Evolutionary conservation across 352 stramenopile genomes (phyloP).

Genomic region (Globisporangium rhizosaccharum): DNA sequence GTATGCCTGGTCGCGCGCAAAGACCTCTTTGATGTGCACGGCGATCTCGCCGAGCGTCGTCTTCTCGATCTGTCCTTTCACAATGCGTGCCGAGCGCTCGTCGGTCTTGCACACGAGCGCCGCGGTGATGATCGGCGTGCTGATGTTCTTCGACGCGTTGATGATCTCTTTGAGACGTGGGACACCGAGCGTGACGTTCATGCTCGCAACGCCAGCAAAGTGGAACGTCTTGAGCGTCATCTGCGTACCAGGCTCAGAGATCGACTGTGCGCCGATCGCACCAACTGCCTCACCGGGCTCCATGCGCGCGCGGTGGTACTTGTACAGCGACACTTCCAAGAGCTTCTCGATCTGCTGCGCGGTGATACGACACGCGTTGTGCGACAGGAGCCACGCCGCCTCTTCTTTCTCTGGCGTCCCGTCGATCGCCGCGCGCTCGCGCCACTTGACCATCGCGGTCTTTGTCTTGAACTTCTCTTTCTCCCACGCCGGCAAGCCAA

Average conservation of each 20-base stretch:
- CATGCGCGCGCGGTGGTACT: constrained; percentile 85
- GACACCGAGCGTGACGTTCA: constrained; percentile 99
- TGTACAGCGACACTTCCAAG: constrained; percentile 71
- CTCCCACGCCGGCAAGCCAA: constrained; percentile 56
- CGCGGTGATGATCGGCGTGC: constrained; percentile 99
- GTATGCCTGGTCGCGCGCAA: constrained; percentile 91
- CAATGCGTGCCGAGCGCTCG: constrained; percentile 95
- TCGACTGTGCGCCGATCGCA: constrained; percentile 95
- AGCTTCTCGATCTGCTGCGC: constrained; percentile 68
- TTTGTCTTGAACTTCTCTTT: constrained; percentile 48
- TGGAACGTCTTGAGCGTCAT: constrained; percentile 99
- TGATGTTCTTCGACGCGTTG: constrained; percentile 96
- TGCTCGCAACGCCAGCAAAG: constrained; percentile 98
- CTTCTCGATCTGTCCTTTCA: constrained; percentile 99
- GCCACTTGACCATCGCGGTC: constrained; percentile 47
- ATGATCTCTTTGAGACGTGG: constrained; percentile 98
- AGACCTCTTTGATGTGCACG: constrained; percentile 98
- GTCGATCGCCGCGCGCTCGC: constrained; percentile 36
- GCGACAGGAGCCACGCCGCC: constrained; percentile 70
- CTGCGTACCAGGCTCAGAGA: constrained; percentile 94
- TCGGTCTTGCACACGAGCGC: constrained; percentile 95
- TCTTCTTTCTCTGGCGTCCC: constrained; percentile 64
- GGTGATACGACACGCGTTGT: constrained; percentile 92
- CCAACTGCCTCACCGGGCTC: constrained; percentile 96
- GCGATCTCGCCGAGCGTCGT: constrained; percentile 96